A percentile compares a stretch with the other conserved stretches of the same genome.
phyloP scores from a whole-genome alignment of 2,329 filamentous ascomycete genomes.

The Nigrospora sphaerica region DNA sequence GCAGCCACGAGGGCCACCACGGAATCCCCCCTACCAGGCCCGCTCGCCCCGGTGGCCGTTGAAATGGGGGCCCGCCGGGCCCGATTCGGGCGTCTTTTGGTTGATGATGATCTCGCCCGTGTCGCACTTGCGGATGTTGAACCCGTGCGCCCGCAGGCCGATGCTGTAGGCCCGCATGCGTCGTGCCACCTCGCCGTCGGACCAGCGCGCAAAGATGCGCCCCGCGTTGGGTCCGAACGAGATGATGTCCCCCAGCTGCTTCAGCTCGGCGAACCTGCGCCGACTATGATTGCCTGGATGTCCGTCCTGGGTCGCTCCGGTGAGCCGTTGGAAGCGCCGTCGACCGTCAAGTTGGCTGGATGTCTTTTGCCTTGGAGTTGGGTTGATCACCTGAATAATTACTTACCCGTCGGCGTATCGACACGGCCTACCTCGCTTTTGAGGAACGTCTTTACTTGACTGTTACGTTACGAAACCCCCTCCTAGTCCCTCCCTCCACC shows the following conservation, averaged over 20 bases:
- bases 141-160: slow-evolving; percentile 44
- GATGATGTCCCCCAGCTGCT: slow-evolving; percentile 55
- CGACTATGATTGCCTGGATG: slow-evolving; percentile 45
- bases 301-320: slow-evolving; percentile 28
- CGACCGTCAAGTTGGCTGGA: slow-evolving; percentile 9
- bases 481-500: no score
- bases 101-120: slow-evolving; percentile 53
- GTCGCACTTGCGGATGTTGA: slow-evolving; percentile 56
- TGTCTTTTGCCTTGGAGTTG: no score
- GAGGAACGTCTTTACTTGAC: no score
- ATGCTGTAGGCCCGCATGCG: slow-evolving; percentile 44
- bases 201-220: slow-evolving; percentile 55
- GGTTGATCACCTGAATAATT: no score
- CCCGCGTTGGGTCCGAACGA: slow-evolving; percentile 54
- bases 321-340: slow-evolving; percentile 9
- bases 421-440: no score
- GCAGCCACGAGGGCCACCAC: no score
- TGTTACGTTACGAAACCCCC: no score
- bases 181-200: slow-evolving; percentile 35
- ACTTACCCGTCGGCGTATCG: no score
- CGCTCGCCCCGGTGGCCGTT: slow-evolving; percentile 55
- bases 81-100: slow-evolving; percentile 36
- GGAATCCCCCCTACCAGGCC: no score
- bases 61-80: slow-evolving; percentile 44
- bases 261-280: slow-evolving; percentile 48